phyloP scores from a whole-genome alignment of 2,329 filamentous ascomycete genomes.

The Fusarium robinianum region DNA sequence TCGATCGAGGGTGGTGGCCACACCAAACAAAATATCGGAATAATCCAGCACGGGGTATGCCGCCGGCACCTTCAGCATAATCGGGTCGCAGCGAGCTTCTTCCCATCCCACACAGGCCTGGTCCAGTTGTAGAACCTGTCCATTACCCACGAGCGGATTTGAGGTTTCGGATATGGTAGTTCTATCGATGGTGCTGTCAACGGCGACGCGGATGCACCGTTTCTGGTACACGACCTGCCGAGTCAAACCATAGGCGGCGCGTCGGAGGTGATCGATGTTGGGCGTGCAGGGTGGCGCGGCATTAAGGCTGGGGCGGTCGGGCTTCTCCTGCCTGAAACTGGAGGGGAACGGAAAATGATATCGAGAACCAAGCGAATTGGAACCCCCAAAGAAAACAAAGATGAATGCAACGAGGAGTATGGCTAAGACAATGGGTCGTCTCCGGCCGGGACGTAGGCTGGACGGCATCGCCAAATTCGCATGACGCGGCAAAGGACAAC shows the following conservation, averaged over 20 bases:
- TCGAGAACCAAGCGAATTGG: too few relatives aligned
- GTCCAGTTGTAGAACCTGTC: constrained; percentile 39
- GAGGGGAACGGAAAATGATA: constrained; percentile 33
- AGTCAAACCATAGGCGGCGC: constrained; percentile 42
- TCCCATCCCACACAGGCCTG: constrained; percentile 33
- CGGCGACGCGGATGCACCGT: constrained; percentile 48
- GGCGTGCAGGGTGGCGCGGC: constrained; percentile 33
- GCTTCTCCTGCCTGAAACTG: constrained; percentile 19
- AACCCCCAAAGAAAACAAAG: too few relatives aligned
- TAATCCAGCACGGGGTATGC: constrained; percentile 50
- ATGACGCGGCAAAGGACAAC: too few relatives aligned
- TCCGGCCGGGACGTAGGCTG: too few relatives aligned
- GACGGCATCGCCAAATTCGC: too few relatives aligned
- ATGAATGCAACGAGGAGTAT: too few relatives aligned
- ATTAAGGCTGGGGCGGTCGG: constrained; percentile 28
- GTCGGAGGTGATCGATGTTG: constrained; percentile 39
- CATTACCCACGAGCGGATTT: constrained; percentile 43
- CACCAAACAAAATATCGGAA: constrained; percentile 59
- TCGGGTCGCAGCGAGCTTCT: constrained; percentile 44
- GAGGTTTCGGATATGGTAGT: constrained; percentile 45
- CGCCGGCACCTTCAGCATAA: constrained; percentile 52
- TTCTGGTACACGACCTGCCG: constrained; percentile 50
- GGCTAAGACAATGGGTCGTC: too few relatives aligned
- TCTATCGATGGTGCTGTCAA: constrained; percentile 42
- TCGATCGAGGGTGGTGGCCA: constrained; percentile 58